Evolutionary conservation across 1,139 yeast genomes (phyloP).

Genomic region (Sugiyamaella pinicola): DNA sequence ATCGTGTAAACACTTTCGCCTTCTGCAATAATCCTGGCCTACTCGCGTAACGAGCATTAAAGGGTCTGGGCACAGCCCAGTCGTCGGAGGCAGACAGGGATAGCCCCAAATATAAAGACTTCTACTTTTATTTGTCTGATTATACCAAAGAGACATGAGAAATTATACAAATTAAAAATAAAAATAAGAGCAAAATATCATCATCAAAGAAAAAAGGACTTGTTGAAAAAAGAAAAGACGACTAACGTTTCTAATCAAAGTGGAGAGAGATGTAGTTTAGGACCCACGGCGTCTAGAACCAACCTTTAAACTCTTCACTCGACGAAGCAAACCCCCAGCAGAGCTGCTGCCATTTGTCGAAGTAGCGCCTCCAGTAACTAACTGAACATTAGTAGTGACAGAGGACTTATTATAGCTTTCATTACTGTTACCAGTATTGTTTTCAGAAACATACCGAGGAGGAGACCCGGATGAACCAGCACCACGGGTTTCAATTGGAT

Average conservation of each 20-base stretch:
- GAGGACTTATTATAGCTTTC: conserved; percentile 11
- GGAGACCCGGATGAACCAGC: conserved; percentile 21
- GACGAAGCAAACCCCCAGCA: conserved; percentile 58
- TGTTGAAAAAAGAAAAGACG: not conserved
- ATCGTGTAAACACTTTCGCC: too few relatives aligned
- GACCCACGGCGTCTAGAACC: conserved; percentile 30
- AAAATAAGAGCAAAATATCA: conserved; percentile 6
- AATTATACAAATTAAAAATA: conserved; percentile 5
- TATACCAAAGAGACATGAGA: not conserved
- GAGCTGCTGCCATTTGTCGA: conserved; percentile 14
- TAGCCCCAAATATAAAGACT: too few relatives aligned
- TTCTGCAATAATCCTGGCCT: too few relatives aligned
- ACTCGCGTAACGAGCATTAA: too few relatives aligned
- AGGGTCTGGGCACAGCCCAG: not conserved
- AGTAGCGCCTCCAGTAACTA: conserved; percentile 4
- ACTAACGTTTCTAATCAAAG: not conserved
- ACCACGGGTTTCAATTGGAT: conserved; percentile 4
- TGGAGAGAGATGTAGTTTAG: not conserved
- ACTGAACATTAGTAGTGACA: conserved; percentile 2
- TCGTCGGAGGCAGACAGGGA: not conserved
- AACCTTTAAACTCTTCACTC: conserved; percentile 87
- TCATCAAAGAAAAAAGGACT: not conserved
- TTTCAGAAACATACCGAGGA: conserved; percentile 10
- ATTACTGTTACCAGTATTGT: not conserved
- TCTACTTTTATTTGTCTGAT: not conserved